Evolutionary conservation across 768 basidiomycete genomes (phyloP), one percentile per base, ranked within the genome.

Genomic region (Leccinum boreale): DNA sequence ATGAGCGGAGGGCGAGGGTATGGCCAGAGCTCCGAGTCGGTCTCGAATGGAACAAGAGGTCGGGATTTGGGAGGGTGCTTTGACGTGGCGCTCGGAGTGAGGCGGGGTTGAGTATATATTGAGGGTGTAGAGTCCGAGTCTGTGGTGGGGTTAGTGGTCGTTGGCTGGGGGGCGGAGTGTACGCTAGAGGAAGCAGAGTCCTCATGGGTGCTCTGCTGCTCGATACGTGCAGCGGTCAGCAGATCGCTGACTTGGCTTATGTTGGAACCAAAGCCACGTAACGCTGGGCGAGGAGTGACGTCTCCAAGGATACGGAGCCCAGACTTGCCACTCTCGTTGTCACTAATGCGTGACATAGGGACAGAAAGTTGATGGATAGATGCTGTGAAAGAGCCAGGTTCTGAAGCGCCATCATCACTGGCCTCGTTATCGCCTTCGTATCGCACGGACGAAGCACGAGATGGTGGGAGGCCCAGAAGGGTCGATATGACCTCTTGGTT

Each of bases 11-110:
- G 73, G 39, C 79, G 82, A 0, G 83, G 80, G 64, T 87, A 87
- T 4, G 89, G 86, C 88, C 87, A 90, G 15, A 89, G 75, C 33
- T 87, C 84, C 8, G 86, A 84, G 58, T 84, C 83, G 0, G 83
- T 73, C 52, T 78, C 80, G 65, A 89, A 89, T 0, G 87, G 85
- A 0, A 86, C 77, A 14, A 86, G 77, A 5, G 74, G 69, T 39
- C 79, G 74, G 47, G 74, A 68, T 42, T 66, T 72, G 44, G 58
- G 65, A 55, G 58, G 56, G 26, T 56, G 58, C 56, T 63, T 65
- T 54, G 58, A 50, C 5, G 61, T 39, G 36, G 58, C 6, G 59
- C 19, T 11, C 19, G 42, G 42, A 19, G 42, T 44, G n/a, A 44
- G 10, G n/a, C n/a, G 42, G n/a, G 42, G 11, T 44, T 44, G 42